A percentile compares a stretch with the other conserved stretches of the same genome.
These are phyloP conservation scores for Stephanodiscus minutulus DNA, from an alignment of 108 stramenopile genomes.

Conservation along the genomic window DNA sequence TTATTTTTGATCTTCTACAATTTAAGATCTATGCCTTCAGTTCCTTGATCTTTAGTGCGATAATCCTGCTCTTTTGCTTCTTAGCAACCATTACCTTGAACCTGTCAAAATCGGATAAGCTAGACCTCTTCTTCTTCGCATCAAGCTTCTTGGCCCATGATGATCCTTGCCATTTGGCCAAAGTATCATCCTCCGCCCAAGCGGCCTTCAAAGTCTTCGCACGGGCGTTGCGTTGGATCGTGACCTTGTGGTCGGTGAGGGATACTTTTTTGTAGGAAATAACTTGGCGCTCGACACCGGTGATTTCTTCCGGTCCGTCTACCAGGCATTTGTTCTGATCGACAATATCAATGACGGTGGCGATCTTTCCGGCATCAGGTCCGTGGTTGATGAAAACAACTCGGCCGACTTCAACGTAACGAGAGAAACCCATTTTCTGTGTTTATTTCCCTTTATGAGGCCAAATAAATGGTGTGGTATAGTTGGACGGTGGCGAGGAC, in stretches of 20 bases:
- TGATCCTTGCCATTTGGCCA: slow-evolving; percentile 90
- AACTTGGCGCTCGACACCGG: slow-evolving; percentile 95
- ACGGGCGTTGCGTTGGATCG: slow-evolving; percentile 92
- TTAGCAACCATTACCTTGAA: slow-evolving; percentile 98
- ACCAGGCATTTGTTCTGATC: slow-evolving; percentile 98
- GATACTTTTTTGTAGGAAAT: slow-evolving; percentile 92
- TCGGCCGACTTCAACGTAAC: slow-evolving; percentile 99
- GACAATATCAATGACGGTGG: slow-evolving; percentile 97
- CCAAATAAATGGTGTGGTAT: background rate
- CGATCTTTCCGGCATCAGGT: slow-evolving; percentile 91
- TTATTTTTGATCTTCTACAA: slow-evolving; percentile 1
- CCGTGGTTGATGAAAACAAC: slow-evolving; percentile 98
- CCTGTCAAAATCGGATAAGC: slow-evolving; percentile 93
- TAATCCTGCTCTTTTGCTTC: slow-evolving; percentile 91
- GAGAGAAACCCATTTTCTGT: slow-evolving; percentile 88
- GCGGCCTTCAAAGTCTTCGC: slow-evolving; percentile 89
- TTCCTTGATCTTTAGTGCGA: slow-evolving; percentile 89
- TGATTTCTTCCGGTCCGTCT: slow-evolving; percentile 89
- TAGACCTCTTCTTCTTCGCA: slow-evolving; percentile 83
- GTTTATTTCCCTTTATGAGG: slow-evolving; percentile 1
- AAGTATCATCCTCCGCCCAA: slow-evolving; percentile 81
- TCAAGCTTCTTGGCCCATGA: slow-evolving; percentile 96
- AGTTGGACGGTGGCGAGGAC: background rate
- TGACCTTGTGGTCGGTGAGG: slow-evolving; percentile 93
- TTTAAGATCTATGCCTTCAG: slow-evolving; percentile 62